Evolutionary conservation across 2,329 filamentous ascomycete species (phyloP).

Genomic region (Arthrobotrys sphaeroides): DNA sequence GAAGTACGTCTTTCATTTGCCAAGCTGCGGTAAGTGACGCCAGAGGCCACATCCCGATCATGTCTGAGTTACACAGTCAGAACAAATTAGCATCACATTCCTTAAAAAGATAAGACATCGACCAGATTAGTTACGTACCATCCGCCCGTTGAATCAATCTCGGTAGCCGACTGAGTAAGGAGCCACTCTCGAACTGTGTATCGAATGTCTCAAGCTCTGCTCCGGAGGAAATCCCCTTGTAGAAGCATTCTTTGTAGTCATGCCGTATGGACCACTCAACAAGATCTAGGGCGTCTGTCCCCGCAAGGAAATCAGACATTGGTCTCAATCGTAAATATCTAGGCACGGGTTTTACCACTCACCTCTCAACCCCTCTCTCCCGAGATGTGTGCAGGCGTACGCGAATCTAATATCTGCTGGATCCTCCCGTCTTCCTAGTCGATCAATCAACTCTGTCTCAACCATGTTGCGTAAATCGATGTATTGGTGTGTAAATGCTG

Average conservation of each 20-base stretch:
- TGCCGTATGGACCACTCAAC: slow-evolving; percentile 47
- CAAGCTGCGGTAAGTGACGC: slow-evolving; percentile 34
- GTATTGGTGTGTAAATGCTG: neutral
- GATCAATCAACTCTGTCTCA: slow-evolving; percentile 44
- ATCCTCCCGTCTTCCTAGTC: slow-evolving; percentile 41
- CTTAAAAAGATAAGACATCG: neutral
- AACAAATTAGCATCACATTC: neutral
- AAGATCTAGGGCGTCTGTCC: slow-evolving; percentile 40
- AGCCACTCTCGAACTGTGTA: slow-evolving; percentile 45
- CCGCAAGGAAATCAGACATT: neutral
- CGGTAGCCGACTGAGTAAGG: slow-evolving; percentile 38
- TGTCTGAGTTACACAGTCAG: slow-evolving; percentile 41
- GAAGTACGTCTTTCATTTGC: slow-evolving; percentile 48
- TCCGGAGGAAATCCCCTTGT: slow-evolving; percentile 41
- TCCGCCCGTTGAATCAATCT: slow-evolving; percentile 48
- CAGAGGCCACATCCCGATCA: slow-evolving; percentile 48
- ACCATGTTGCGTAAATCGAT: slow-evolving; percentile 19
- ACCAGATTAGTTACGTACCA: slow-evolving; percentile 23
- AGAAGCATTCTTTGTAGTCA: slow-evolving; percentile 51
- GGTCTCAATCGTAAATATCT: neutral
- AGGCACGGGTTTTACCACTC: neutral
- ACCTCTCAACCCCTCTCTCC: slow-evolving; percentile 46
- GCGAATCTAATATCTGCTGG: slow-evolving; percentile 45
- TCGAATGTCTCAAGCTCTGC: slow-evolving; percentile 48
- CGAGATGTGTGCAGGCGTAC: slow-evolving; percentile 35